phyloP scores from a whole-genome alignment of 2,329 filamentous ascomycete species.

The Penicillium vulpinum region DNA sequence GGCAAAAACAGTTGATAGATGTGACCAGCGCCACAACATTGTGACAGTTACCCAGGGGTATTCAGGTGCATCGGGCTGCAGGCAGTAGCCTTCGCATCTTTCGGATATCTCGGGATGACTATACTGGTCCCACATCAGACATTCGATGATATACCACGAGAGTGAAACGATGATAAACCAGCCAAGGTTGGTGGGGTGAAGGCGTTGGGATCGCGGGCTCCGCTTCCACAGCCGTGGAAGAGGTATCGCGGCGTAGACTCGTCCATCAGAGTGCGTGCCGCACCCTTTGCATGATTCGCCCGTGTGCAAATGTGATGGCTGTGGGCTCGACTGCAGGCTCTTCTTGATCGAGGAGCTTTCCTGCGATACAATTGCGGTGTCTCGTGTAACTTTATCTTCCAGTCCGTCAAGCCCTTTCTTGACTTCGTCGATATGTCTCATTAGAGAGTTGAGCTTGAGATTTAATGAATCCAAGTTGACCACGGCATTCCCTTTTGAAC shows the following conservation, averaged over 20 bases:
- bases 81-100: conserved; percentile 52
- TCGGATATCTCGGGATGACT: conserved; percentile 53
- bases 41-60: conserved; percentile 59
- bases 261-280: conserved; percentile 26
- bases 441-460: conserved; percentile 42
- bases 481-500: conserved; percentile 21
- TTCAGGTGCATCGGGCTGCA: conserved; percentile 53
- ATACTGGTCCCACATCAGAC: conserved; percentile 52
- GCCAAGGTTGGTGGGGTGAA: conserved; percentile 40
- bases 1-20: conserved; percentile 32
- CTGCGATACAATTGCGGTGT: conserved; percentile 18
- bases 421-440: conserved; percentile 44
- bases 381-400: conserved; percentile 38
- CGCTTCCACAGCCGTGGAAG: conserved; percentile 40
- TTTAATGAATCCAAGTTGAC: conserved; percentile 41
- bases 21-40: conserved; percentile 52
- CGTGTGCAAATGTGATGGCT: conserved; percentile 7
- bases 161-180: conserved; percentile 44
- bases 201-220: conserved; percentile 28
- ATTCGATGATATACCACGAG: conserved; percentile 53
- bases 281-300: conserved; percentile 27
- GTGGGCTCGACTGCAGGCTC: conserved; percentile 5
- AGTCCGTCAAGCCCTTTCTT: conserved; percentile 41
- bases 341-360: conserved; percentile 15
- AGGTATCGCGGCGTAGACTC: conserved; percentile 34